phyloP scores from a whole-genome alignment of 148 eudicot species.

The Fagopyrum tataricum region DNA sequence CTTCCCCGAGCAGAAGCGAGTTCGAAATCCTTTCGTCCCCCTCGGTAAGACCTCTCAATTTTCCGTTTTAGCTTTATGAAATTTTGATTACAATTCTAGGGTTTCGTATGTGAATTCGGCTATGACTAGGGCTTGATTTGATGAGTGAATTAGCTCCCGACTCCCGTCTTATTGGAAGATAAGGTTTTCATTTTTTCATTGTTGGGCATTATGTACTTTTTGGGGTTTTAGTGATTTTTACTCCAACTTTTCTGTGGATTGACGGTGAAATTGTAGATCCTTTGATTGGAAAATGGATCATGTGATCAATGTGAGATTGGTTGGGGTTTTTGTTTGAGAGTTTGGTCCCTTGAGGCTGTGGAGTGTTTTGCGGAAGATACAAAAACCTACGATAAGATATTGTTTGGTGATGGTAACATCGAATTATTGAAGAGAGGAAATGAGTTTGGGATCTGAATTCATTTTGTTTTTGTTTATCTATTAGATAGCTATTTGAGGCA shows the following conservation, averaged over 20 bases:
- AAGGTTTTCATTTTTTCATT: background rate
- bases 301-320: background rate
- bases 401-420: background rate
- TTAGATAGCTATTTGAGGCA: background rate
- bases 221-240: background rate
- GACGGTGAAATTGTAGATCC: background rate
- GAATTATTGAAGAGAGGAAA: background rate
- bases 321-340: background rate
- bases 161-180: background rate
- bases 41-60: constrained; percentile 35
- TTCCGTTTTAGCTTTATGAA: background rate
- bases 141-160: background rate
- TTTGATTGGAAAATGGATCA: background rate
- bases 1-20: constrained; percentile 52
- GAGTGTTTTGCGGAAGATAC: background rate
- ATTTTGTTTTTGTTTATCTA: background rate
- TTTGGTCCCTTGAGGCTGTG: background rate
- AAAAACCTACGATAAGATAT: background rate
- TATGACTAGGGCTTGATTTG: background rate
- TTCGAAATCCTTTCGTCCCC: constrained; percentile 68
- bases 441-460: background rate
- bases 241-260: background rate
- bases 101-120: background rate
- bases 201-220: background rate
- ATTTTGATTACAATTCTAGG: background rate